A percentile compares a stretch with the other conserved stretches of the same genome.
These are phyloP conservation scores for Azolla pinnata DNA, from an alignment of 75 land plant species.

Conservation along the genomic window DNA sequence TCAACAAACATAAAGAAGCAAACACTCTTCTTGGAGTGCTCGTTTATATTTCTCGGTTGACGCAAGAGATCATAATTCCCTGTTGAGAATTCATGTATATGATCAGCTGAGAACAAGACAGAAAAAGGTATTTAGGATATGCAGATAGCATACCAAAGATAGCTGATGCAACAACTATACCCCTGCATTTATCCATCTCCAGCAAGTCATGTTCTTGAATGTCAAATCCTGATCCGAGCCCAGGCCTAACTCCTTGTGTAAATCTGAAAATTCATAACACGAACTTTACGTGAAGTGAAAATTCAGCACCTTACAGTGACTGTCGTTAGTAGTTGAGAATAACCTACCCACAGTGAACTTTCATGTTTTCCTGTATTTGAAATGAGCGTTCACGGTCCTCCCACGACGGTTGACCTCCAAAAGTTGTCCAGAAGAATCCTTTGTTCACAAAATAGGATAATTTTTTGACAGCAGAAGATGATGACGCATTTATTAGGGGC, in stretches of 20 bases:
- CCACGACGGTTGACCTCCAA: constrained; percentile 85
- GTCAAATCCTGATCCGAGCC: constrained; percentile 71
- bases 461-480: constrained; percentile 46
- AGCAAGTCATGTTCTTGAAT: constrained; percentile 54
- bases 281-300: neutral
- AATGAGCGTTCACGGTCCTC: constrained; percentile 54
- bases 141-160: constrained; percentile 53
- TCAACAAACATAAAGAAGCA: constrained; percentile 97
- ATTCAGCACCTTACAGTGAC: too few relatives aligned
- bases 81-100: constrained; percentile 16
- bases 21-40: constrained; percentile 42
- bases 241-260: constrained; percentile 63
- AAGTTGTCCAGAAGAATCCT: constrained; percentile 51
- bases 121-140: neutral
- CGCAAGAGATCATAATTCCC: constrained; percentile 82
- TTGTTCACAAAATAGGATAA: constrained; percentile 41
- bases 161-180: constrained; percentile 90
- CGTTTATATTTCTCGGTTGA: constrained; percentile 82
- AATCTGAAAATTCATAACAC: constrained; percentile 29
- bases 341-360: constrained; percentile 76
- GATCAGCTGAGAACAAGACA: neutral
- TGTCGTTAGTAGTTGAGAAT: too few relatives aligned
- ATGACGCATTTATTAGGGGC: constrained; percentile 16
- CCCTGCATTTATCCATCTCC: constrained; percentile 70
- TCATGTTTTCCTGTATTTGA: constrained; percentile 72